Conservation (phyloP, 768 basidiomycete genomes). For the Crassisporium funariophilum region DNA sequence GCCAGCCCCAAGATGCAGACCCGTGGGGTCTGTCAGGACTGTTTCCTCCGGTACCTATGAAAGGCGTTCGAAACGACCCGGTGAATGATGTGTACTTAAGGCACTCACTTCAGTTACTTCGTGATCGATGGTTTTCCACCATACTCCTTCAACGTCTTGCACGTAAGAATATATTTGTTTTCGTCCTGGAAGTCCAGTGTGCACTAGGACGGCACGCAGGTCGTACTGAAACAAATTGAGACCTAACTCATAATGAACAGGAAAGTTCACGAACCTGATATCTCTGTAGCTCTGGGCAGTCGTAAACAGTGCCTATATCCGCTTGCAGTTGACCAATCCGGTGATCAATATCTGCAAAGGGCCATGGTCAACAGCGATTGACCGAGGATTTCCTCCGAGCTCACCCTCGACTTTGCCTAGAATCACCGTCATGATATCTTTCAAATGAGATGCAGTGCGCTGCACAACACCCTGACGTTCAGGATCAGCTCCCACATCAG, state of each 20-base stretch:
- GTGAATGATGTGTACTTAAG: background rate
- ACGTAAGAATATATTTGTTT: constrained; percentile 82
- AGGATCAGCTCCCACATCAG: constrained; percentile 46
- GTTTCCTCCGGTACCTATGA: constrained; percentile 68
- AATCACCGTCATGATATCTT: constrained; percentile 51
- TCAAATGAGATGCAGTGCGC: constrained; percentile 51
- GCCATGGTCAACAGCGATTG: background rate
- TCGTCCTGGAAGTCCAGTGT: constrained; percentile 77
- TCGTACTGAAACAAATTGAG: constrained; percentile 58
- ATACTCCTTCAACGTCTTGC: constrained; percentile 56
- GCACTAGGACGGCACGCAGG: constrained; percentile 74
- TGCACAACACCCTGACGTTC: constrained; percentile 48
- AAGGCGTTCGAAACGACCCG: background rate
- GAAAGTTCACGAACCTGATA: constrained; percentile 45
- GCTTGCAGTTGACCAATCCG: constrained; percentile 46
- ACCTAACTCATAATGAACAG: background rate
- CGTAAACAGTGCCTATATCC: constrained; percentile 49
- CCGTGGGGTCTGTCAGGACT: constrained; percentile 68
- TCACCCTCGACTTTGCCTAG: constrained; percentile 58
- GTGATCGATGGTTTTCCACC: constrained; percentile 84
- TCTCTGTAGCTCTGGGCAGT: constrained; percentile 66
- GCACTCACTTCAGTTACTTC: constrained; percentile 59
- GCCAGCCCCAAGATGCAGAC: constrained; percentile 75
- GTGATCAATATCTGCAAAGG: constrained; percentile 51
- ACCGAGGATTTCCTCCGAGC: constrained; percentile 7